Evolutionary conservation across 331 rosid species (phyloP), one percentile per base, ranked within the genome.

Genomic region (Malus hybrid): DNA sequence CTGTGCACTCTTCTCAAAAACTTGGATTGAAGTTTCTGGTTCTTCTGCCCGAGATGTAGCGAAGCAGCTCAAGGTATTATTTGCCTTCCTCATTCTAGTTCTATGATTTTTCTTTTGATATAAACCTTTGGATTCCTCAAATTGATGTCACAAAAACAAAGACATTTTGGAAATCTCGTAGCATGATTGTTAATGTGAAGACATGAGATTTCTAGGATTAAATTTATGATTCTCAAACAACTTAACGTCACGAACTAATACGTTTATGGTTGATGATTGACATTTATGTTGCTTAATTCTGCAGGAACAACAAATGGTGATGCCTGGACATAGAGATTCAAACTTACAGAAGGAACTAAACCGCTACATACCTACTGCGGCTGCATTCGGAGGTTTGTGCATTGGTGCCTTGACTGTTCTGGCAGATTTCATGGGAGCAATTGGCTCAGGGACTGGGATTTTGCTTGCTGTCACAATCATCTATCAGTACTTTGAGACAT

Each of bases 301-400:
- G 52, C 61, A 87, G 88, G 90, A 87, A 13, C 86, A 87, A 84
- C 83, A 84, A 82, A 84, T 87, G 88, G 88, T 82, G 72, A 87
- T 87, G 88, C 87, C 84, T 4, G 91, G 91, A 68, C 91, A 84
- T 10, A 71, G 87, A 6, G 87, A 84, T 4, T 80, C 91, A 22
- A 87, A 84, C 83, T 73, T 87, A 62, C 82, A 78, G 85, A 87
- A 82, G 80, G 87, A 87, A 60, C 72, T 84, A 7, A 82, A 87
- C 71, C 82, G 87, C 10, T 87, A 87, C 64, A 87, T 87, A 6
- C 91, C 88, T 18, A 82, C 86, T 10, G 90, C 90, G 2, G 87
- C 90, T 5, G 87, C 88, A 6, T 87, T 87, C 19, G 84, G 88
- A 28, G 90, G 90, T 29, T 39, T 87, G 72, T 87, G 90, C 85